Evolutionary conservation across 2,329 filamentous ascomycete genomes (phyloP).

Genomic region (Penicillium polonicum): DNA sequence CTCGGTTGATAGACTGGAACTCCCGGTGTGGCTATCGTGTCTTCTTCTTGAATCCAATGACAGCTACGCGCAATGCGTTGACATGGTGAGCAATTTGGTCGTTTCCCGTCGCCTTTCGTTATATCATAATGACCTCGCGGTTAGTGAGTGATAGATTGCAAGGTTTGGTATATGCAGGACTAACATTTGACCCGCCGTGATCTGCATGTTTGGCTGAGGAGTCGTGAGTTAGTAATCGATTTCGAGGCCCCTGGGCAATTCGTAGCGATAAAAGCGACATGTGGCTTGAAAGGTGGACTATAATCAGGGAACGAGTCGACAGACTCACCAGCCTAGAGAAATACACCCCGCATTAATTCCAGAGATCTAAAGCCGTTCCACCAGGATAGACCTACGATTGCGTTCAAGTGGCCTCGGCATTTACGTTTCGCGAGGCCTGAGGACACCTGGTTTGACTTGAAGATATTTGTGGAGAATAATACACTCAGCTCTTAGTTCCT

Average conservation of each 20-base stretch:
- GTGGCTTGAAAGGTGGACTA: not conserved
- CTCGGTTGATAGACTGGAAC: not conserved
- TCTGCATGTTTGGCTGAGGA: slow-evolving; percentile 2
- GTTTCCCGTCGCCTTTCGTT: slow-evolving; percentile 7
- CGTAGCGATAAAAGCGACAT: not conserved
- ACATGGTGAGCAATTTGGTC: slow-evolving; percentile 6
- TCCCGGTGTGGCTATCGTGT: not conserved
- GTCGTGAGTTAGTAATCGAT: not conserved
- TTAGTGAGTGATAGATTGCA: not conserved
- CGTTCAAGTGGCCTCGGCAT: not conserved
- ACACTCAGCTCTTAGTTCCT: not conserved
- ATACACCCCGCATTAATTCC: not conserved
- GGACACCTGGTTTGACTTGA: not conserved
- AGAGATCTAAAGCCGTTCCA: not conserved
- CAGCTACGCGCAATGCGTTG: not conserved
- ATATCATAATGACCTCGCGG: not conserved
- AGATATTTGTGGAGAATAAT: not conserved
- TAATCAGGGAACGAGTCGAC: not conserved
- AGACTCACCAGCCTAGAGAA: not conserved
- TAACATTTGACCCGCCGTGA: slow-evolving; percentile 9
- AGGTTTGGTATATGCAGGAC: not conserved
- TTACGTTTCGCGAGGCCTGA: not conserved
- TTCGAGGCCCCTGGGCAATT: not conserved
- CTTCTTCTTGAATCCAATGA: slow-evolving; percentile 1
- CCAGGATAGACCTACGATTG: not conserved